Conservation (phyloP, 208 protist species). For the Acanthamoeba triangularis region DNA sequence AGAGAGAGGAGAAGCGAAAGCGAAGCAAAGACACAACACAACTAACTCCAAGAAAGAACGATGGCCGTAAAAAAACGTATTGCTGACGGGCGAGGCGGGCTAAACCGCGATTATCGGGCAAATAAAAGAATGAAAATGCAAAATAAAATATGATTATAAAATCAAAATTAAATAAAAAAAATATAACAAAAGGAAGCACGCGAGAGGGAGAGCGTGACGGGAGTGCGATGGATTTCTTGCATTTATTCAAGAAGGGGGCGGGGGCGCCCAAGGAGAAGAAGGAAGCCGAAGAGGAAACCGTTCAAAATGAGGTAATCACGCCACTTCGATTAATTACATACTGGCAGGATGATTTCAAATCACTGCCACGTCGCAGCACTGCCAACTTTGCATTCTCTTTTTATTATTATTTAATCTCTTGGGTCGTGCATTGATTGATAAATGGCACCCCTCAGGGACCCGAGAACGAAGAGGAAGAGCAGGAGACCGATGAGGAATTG, state of each 20-base stretch:
- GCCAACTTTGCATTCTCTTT: not conserved
- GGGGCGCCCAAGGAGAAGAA: not conserved
- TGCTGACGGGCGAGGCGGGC: no score
- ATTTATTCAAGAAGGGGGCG: not conserved
- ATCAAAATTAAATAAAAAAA: constrained; percentile 12
- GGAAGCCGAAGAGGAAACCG: not conserved
- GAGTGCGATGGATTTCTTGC: not conserved
- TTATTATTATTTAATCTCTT: not conserved
- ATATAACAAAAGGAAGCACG: not conserved
- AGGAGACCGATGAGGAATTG: not conserved
- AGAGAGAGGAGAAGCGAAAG: not conserved
- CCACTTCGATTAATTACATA: not conserved
- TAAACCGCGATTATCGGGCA: no score
- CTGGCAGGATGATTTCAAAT: no score
- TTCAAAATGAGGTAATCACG: not conserved
- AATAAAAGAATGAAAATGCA: not conserved
- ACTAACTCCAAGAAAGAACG: no score
- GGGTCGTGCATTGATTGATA: not conserved
- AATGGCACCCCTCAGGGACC: not conserved
- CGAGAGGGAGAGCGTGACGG: not conserved
- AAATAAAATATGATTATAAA: not conserved
- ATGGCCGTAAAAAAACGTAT: no score
- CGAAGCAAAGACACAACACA: not conserved
- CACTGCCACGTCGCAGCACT: not conserved
- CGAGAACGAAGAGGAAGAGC: constrained; percentile 6